A percentile compares a stretch with the other conserved stretches of the same genome.
Conservation (phyloP, 257 asterid genomes). For the Orobanche coerulescens region DNA sequence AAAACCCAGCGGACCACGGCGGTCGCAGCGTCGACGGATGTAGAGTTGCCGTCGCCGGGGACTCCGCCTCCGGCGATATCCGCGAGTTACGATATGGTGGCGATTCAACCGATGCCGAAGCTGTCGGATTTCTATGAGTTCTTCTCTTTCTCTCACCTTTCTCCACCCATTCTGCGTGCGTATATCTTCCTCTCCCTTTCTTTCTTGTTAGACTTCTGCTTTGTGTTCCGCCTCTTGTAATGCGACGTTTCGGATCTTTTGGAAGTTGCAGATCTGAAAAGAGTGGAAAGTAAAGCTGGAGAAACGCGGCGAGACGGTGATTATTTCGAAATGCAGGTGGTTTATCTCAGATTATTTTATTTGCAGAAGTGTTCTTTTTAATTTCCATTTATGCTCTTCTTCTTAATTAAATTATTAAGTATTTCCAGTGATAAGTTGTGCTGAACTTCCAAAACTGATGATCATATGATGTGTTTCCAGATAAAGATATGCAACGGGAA, state of each 20-base stretch:
- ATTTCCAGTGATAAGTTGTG: background rate
- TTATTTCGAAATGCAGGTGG: conserved; percentile 87
- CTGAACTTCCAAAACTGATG: conserved; percentile 15
- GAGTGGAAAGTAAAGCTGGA: conserved; percentile 46
- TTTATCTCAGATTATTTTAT: conserved; percentile 2
- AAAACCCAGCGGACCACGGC: conserved; percentile 37
- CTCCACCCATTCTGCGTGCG: conserved; percentile 84
- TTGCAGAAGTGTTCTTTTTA: background rate
- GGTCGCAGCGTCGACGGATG: conserved; percentile 41
- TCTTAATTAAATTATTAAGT: background rate
- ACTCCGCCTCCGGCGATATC: conserved; percentile 41
- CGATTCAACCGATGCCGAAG: conserved; percentile 95
- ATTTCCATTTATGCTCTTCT: no score
- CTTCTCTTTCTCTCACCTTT: conserved; percentile 74
- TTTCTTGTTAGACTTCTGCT: background rate
- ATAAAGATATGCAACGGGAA: conserved; percentile 96
- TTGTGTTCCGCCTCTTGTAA: background rate
- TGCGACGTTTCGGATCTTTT: background rate
- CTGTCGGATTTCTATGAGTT: conserved; percentile 95
- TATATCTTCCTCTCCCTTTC: background rate
- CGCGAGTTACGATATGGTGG: conserved; percentile 81
- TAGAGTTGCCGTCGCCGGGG: conserved; percentile 41
- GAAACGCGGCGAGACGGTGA: conserved; percentile 58
- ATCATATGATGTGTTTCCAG: conserved; percentile 39
- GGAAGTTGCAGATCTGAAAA: conserved; percentile 51